Evolutionary conservation across 106 monocot genomes (phyloP).

Genomic region (Ottelia alismoides): DNA sequence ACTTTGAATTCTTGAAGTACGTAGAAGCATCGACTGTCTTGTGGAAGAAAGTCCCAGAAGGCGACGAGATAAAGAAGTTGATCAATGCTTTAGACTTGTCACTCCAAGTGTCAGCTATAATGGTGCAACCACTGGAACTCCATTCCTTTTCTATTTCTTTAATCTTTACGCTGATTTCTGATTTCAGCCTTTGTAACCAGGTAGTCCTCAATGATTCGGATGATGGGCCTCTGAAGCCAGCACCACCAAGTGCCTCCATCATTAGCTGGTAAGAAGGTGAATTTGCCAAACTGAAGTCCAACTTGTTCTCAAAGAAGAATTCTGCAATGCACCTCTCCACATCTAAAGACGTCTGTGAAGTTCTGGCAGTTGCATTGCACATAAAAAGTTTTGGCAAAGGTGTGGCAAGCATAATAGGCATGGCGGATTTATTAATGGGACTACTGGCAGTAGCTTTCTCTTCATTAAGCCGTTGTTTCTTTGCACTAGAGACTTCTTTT

Average conservation of each 20-base stretch:
- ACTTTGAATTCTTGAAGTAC: slow-evolving; percentile 59
- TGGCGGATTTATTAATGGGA: slow-evolving; percentile 12
- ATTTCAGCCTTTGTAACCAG: slow-evolving; percentile 83
- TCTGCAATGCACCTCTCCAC: slow-evolving; percentile 75
- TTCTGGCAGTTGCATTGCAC: not conserved
- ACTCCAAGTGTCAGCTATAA: slow-evolving; percentile 87
- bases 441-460: slow-evolving; percentile 14
- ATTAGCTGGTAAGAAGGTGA: slow-evolving; percentile 65
- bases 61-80: slow-evolving; percentile 78
- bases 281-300: slow-evolving; percentile 63
- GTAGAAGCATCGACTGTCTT: slow-evolving; percentile 75
- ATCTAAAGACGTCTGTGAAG: slow-evolving; percentile 35
- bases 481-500: slow-evolving; percentile 43
- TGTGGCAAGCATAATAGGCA: slow-evolving; percentile 15
- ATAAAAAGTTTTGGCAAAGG: slow-evolving; percentile 26
- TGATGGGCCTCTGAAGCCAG: slow-evolving; percentile 62
- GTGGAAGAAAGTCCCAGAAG: slow-evolving; percentile 83
- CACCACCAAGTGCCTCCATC: slow-evolving; percentile 75
- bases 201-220: slow-evolving; percentile 47
- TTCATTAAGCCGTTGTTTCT: slow-evolving; percentile 43
- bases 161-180: slow-evolving; percentile 53
- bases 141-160: slow-evolving; percentile 90
- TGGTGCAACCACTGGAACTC: slow-evolving; percentile 71
- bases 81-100: slow-evolving; percentile 74
- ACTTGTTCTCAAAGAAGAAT: slow-evolving; percentile 89